Base-by-base conservation (phyloP, 1,284 basidiomycete species). In the Phellopilus nigrolimitatus region DNA sequence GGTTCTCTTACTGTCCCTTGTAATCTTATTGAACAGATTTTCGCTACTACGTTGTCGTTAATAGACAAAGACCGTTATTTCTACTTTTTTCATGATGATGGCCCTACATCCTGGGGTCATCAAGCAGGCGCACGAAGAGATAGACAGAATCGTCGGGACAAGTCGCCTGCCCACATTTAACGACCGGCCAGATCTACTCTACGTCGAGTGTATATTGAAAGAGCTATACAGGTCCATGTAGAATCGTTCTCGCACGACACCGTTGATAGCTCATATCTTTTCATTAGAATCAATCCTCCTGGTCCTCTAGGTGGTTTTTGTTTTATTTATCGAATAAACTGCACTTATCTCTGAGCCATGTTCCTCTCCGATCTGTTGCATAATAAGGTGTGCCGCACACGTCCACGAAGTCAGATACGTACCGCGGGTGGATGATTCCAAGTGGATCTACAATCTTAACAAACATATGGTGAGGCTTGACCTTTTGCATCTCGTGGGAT, bases 91-190 rank as follows among this genome's bases (percentile, higher is more conserved):
- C 33, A 17, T 54, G 13, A 39, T 49, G 41, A 54, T 54, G 47
- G n/a, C 34, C 3, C 42, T 42, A 9, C 25, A 44, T 17, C 47
- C 33, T n/a, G 47, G 50, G 22, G 33, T 50, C 22, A 33, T 33
- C 19, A 50, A 40, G 28, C 21, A 15, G 6, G 53, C 53, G 5
- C 53, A 50, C 30, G 33, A 38, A 1, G 47, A 54, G 30, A 40
- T 54, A 9, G 53, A 54, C 34, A 37, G n/a, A 7, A 17, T 37
- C n/a, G 34, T 37, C 19, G 34, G 34, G n/a, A 3, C 15, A 8
- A 15, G 12, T 17, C 46, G 55, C 13, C 43, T 56, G 15, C 52
- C 55, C 5, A 36, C 19, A 1, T 63, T 62, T 28, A 55, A 54
- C 9, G 60, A 64, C 19, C n/a, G 58, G n/a, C 22, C 28, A 17